A percentile compares a stretch with the other conserved stretches of the same genome.
phyloP scores from a whole-genome alignment of 768 basidiomycete species.

The Panellus pusillus region DNA sequence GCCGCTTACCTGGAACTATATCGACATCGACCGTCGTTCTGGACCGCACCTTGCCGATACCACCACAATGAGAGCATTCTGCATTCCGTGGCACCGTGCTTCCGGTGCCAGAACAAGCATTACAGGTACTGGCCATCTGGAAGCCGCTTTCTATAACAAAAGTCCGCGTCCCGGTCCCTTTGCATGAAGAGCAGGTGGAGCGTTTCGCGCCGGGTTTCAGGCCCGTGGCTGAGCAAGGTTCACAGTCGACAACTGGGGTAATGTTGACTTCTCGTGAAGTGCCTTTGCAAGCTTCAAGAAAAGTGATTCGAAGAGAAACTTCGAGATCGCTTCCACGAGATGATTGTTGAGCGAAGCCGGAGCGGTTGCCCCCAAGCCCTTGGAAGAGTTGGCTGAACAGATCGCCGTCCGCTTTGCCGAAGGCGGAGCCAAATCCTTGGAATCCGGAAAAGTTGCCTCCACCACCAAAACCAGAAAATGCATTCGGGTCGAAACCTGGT shows the following conservation, averaged over 20 bases:
- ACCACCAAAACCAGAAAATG: conserved; percentile 54
- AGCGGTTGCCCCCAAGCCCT: conserved; percentile 52
- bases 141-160: conserved; percentile 93
- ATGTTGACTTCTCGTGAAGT: conserved; percentile 71
- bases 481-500: conserved; percentile 90
- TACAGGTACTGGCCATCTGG: conserved; percentile 94
- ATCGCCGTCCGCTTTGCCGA: conserved; percentile 55
- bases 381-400: conserved; percentile 89
- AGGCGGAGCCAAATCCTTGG: conserved; percentile 64
- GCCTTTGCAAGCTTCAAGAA: conserved; percentile 96
- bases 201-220: conserved; percentile 85
- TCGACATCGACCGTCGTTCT: conserved; percentile 78
- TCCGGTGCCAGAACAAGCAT: conserved; percentile 78
- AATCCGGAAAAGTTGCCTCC: conserved; percentile 70
- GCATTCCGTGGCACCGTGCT: conserved; percentile 74
- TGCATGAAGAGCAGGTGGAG: conserved; percentile 74
- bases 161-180: conserved; percentile 84
- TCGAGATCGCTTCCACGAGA: conserved; percentile 82
- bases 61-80: conserved; percentile 79
- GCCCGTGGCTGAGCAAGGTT: conserved; percentile 82
- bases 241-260: conserved; percentile 81
- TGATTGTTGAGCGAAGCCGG: conserved; percentile 40
- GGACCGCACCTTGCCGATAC: conserved; percentile 84
- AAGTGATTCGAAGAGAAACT: conserved; percentile 69
- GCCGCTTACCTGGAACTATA: conserved; percentile 76